These are phyloP conservation scores for Strombidium stylifer DNA, from an alignment of 73 alveolate genomes.

Conservation along the genomic window DNA sequence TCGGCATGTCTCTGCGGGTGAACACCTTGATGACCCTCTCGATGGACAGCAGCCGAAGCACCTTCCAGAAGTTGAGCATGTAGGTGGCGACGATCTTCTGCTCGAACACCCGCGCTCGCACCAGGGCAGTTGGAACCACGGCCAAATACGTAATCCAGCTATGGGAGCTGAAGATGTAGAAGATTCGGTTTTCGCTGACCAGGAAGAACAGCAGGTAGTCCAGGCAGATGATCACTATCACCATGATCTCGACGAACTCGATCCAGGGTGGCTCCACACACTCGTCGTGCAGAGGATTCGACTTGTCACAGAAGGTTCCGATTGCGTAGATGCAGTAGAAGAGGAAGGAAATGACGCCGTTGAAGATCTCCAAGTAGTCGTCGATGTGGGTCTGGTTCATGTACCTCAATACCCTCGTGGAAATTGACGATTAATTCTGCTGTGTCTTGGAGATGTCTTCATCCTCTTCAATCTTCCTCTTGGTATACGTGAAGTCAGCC, in stretches of 20 bases:
- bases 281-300: no score
- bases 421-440: slow-evolving; percentile 12
- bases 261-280: slow-evolving; percentile 25
- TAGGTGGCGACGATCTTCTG: not conserved
- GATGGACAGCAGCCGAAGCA: slow-evolving; percentile 54
- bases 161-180: slow-evolving; percentile 34
- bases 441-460: slow-evolving; percentile 13
- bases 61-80: slow-evolving; percentile 59
- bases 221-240: slow-evolving; percentile 25
- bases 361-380: slow-evolving; percentile 29
- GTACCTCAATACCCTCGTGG: slow-evolving; percentile 14
- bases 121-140: slow-evolving; percentile 66
- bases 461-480: slow-evolving; percentile 21
- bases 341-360: slow-evolving; percentile 10
- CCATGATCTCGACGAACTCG: slow-evolving; percentile 14
- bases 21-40: slow-evolving; percentile 57
- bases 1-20: slow-evolving; percentile 48
- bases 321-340: slow-evolving; percentile 16
- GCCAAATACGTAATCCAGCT: slow-evolving; percentile 52
- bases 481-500: slow-evolving; percentile 5
- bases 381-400: slow-evolving; percentile 22
- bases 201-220: slow-evolving; percentile 57
- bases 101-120: slow-evolving; percentile 38
- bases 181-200: slow-evolving; percentile 60
- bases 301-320: slow-evolving; percentile 27